A percentile compares a stretch with the other conserved stretches of the same genome.
Evolutionary conservation across 2,329 filamentous ascomycete species (phyloP).

Genomic region (Leptographium radiaticola): DNA sequence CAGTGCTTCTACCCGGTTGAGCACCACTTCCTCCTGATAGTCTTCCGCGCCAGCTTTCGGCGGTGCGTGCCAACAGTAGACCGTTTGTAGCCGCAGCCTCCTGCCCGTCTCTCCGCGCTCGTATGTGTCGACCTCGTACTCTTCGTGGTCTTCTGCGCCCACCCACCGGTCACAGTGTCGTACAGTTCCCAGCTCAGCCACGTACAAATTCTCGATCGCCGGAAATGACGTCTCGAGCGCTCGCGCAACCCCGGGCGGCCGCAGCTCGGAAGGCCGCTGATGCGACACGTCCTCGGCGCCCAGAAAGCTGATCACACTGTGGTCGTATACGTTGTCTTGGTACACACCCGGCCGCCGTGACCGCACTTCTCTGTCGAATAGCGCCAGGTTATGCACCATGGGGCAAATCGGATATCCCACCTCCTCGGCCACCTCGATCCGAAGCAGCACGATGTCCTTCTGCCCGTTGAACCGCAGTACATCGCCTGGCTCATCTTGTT

Average conservation of each 20-base stretch:
- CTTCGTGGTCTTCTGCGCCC: not conserved
- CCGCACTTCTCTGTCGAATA: slow-evolving; percentile 1
- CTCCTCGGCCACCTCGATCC: not conserved
- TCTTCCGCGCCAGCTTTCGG: not conserved
- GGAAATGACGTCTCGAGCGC: slow-evolving; percentile 5
- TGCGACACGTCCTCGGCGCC: slow-evolving; percentile 1
- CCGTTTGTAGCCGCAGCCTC: not conserved
- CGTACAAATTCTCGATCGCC: slow-evolving; percentile 6
- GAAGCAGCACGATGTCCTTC: slow-evolving; percentile 8
- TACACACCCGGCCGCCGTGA: slow-evolving; percentile 3
- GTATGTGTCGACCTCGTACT: not conserved
- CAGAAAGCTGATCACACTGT: not conserved
- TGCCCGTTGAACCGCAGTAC: slow-evolving; percentile 8
- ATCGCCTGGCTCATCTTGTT: not conserved
- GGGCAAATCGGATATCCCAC: not conserved
- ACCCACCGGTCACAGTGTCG: slow-evolving; percentile 4
- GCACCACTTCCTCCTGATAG: slow-evolving; percentile 11
- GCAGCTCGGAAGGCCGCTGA: slow-evolving; percentile 2
- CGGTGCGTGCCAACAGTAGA: slow-evolving; percentile 10
- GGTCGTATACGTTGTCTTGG: not conserved
- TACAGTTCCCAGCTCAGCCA: slow-evolving; percentile 3
- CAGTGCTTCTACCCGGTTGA: slow-evolving; percentile 6
- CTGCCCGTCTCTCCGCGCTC: not conserved
- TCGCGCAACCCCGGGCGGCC: not conserved
- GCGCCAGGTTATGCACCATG: slow-evolving; percentile 3